Evolutionary conservation across 164 flowering plant species (phyloP).

Genomic region (Akebia trifoliata): DNA sequence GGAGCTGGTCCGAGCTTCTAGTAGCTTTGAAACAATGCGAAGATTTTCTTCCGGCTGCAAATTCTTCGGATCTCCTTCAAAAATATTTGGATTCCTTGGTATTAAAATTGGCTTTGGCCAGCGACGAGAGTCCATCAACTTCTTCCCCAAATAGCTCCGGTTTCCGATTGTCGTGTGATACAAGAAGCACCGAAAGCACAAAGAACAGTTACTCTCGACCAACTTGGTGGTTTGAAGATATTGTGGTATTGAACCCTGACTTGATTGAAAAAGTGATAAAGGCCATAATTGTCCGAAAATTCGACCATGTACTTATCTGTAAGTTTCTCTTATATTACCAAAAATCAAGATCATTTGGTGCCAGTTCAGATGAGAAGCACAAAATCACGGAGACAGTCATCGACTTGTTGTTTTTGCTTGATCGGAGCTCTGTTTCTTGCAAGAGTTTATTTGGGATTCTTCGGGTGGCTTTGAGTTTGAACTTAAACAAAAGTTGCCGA

Average conservation of each 20-base stretch:
- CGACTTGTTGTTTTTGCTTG: slow-evolving; percentile 44
- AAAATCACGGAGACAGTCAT: slow-evolving; percentile 36
- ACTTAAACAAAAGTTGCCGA: slow-evolving; percentile 35
- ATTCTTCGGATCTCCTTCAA: slow-evolving; percentile 24
- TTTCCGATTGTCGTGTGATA: slow-evolving; percentile 43
- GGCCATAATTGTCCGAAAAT: slow-evolving; percentile 39
- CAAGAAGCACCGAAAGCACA: slow-evolving; percentile 40
- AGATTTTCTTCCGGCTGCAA: slow-evolving; percentile 17
- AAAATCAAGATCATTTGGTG: slow-evolving; percentile 32
- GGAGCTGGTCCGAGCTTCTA: slow-evolving; percentile 63
- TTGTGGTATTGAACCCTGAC: slow-evolving; percentile 32
- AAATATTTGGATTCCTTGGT: slow-evolving; percentile 38
- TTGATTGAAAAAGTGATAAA: slow-evolving; percentile 29
- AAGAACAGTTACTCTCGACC: slow-evolving; percentile 22
- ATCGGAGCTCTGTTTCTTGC: slow-evolving; percentile 41
- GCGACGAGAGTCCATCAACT: slow-evolving; percentile 29
- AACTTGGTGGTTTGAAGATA: slow-evolving; percentile 80
- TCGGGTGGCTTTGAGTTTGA: slow-evolving; percentile 32
- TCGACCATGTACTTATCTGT: slow-evolving; percentile 41
- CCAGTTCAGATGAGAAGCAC: slow-evolving; percentile 32
- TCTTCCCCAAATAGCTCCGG: slow-evolving; percentile 42
- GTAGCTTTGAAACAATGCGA: slow-evolving; percentile 46
- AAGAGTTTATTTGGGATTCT: slow-evolving; percentile 58
- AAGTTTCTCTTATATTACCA: slow-evolving; percentile 63
- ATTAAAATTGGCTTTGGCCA: slow-evolving; percentile 25